Percentiles rank a stretch among this genome's conserved stretches.
Evolutionary conservation across 176 grass and related monocot genomes (phyloP).

Genomic region (Rhynchospora breviuscula): DNA sequence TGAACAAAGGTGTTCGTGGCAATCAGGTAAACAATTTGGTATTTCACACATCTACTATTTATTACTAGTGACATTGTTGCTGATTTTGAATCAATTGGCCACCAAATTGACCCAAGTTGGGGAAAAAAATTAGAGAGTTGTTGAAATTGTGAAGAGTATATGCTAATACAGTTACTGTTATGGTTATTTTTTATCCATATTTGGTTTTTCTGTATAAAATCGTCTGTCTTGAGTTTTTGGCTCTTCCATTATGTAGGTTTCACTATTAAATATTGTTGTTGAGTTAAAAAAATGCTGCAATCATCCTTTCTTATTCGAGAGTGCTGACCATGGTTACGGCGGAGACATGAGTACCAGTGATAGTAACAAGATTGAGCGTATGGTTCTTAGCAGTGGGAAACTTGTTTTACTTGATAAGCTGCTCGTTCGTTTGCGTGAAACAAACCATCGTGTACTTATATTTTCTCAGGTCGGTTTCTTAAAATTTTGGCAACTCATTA

Average conservation of each 20-base stretch:
- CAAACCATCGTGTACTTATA: slow-evolving; percentile 93
- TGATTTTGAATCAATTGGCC: not conserved
- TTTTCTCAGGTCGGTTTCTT: slow-evolving; percentile 75
- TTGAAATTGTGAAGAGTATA: not conserved
- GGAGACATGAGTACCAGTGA: slow-evolving; percentile 72
- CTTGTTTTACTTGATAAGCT: slow-evolving; percentile 92
- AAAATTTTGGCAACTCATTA: not conserved
- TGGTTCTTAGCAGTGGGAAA: slow-evolving; percentile 96
- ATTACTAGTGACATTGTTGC: slow-evolving; percentile 3
- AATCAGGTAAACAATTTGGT: slow-evolving; percentile 60
- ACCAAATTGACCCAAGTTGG: not conserved
- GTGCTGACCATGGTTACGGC: slow-evolving; percentile 98
- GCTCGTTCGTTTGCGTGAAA: slow-evolving; percentile 78
- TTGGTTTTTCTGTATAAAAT: not conserved
- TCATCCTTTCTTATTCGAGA: slow-evolving; percentile 99
- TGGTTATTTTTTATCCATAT: not conserved
- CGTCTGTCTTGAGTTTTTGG: not conserved
- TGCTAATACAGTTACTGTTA: not conserved
- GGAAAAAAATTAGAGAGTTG: not conserved
- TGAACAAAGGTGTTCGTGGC: slow-evolving; percentile 96
- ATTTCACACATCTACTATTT: not conserved
- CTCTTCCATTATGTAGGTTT: slow-evolving; percentile 53
- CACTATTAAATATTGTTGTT: slow-evolving; percentile 94
- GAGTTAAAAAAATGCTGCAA: slow-evolving; percentile 99
- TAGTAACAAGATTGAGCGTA: slow-evolving; percentile 93